Evolutionary conservation across 73 alveolate species (phyloP).

Genomic region (Blepharisma stoltei): DNA sequence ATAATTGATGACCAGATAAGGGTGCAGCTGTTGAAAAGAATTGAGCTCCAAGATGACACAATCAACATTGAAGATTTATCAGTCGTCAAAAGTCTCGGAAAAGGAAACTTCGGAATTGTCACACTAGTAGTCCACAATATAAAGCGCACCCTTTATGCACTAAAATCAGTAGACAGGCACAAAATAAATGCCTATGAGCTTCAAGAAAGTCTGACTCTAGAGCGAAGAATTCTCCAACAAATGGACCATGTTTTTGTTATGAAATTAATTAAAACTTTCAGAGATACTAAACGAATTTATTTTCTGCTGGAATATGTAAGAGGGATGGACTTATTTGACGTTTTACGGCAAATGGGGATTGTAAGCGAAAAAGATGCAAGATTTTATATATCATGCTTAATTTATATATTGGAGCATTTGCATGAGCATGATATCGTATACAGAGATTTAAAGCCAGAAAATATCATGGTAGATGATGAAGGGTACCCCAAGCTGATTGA

Average conservation of each 20-base stretch:
- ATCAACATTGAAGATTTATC: slow-evolving; percentile 37
- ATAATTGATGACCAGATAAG: slow-evolving; percentile 57
- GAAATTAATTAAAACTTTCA: slow-evolving; percentile 49
- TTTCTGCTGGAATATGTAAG: slow-evolving; percentile 46
- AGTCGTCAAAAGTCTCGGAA: slow-evolving; percentile 38
- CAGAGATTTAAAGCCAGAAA: slow-evolving; percentile 77
- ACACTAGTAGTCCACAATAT: slow-evolving; percentile 41
- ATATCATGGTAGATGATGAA: slow-evolving; percentile 74
- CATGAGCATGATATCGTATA: slow-evolving; percentile 55
- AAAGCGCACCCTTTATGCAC: slow-evolving; percentile 44
- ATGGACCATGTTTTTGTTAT: slow-evolving; percentile 50
- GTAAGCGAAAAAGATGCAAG: slow-evolving; percentile 39
- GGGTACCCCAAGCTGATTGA: slow-evolving; percentile 77
- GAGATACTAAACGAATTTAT: slow-evolving; percentile 42
- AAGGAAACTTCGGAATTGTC: slow-evolving; percentile 56
- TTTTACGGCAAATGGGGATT: slow-evolving; percentile 48
- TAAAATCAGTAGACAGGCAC: slow-evolving; percentile 42
- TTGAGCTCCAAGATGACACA: slow-evolving; percentile 37
- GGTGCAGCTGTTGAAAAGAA: slow-evolving; percentile 29
- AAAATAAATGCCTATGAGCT: slow-evolving; percentile 37
- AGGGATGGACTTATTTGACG: slow-evolving; percentile 62
- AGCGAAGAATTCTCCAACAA: slow-evolving; percentile 35
- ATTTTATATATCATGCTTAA: slow-evolving; percentile 43
- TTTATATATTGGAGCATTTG: slow-evolving; percentile 53
- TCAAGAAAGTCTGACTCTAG: slow-evolving; percentile 43